These are phyloP conservation scores for Stentor coeruleus DNA, from an alignment of 73 alveolate genomes.

Conservation along the genomic window DNA sequence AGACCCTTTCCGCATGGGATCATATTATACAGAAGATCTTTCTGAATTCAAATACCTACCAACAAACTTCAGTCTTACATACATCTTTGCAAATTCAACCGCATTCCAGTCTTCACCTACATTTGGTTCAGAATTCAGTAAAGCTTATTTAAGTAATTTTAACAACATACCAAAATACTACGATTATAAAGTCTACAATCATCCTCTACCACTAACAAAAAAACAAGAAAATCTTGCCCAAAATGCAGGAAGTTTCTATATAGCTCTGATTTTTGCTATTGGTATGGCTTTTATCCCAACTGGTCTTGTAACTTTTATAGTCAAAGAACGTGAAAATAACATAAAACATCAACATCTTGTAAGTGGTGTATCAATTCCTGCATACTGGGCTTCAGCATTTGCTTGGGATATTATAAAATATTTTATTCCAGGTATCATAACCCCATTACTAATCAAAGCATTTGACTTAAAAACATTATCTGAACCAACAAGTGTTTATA, in stretches of 20 bases:
- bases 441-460: constrained; percentile 31
- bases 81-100: constrained; percentile 31
- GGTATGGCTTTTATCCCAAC: constrained; percentile 95
- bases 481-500: constrained; percentile 32
- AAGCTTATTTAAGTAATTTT: not conserved
- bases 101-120: not conserved
- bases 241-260: constrained; percentile 37
- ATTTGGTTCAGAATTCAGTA: not conserved
- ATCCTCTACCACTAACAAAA: constrained; percentile 29
- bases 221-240: not conserved
- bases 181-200: not conserved
- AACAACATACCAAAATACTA: not conserved
- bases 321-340: constrained; percentile 91
- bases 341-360: constrained; percentile 87
- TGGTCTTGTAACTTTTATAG: constrained; percentile 74
- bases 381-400: constrained; percentile 85
- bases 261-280: constrained; percentile 70
- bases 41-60: not conserved
- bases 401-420: constrained; percentile 67
- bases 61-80: not conserved
- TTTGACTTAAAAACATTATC: constrained; percentile 25
- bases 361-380: constrained; percentile 79
- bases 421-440: constrained; percentile 60
- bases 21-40: constrained; percentile 27
- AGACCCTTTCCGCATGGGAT: constrained; percentile 49